Conservation (phyloP, 306 rosid genomes). For the Lathyrus tuberosus region DNA sequence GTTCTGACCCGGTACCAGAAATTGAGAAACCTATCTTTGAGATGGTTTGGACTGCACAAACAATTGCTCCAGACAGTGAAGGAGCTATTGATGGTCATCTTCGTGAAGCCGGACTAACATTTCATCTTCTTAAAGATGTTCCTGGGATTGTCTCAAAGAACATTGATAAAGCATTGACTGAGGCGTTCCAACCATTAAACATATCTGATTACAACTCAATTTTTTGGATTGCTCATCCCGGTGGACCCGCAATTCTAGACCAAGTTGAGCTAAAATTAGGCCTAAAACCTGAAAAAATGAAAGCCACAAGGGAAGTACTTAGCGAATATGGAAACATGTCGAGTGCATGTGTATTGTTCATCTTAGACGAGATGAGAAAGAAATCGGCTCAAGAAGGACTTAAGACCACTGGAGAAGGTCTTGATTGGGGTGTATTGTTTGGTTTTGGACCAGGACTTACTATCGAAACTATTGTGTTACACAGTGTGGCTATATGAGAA, state of each 20-base stretch:
- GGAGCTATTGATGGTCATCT: conserved; percentile 49
- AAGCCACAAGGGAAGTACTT: conserved; percentile 50
- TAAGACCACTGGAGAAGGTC: conserved; percentile 44
- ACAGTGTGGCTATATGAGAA: conserved; percentile 42
- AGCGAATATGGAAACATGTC: conserved; percentile 80
- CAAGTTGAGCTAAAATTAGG: conserved; percentile 39
- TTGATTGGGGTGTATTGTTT: conserved; percentile 76
- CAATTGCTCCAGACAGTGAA: conserved; percentile 68
- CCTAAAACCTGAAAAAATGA: conserved; percentile 42
- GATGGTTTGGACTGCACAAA: conserved; percentile 63
- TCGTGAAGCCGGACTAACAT: conserved; percentile 43
- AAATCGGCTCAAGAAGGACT: conserved; percentile 49
- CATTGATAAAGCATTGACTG: conserved; percentile 31
- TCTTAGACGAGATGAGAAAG: conserved; percentile 68
- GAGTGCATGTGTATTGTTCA: conserved; percentile 75
- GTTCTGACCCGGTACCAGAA: conserved; percentile 58
- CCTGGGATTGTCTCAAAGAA: conserved; percentile 45
- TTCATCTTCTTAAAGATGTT: conserved; percentile 44
- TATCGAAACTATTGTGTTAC: conserved; percentile 63
- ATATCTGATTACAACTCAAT: conserved; percentile 46
- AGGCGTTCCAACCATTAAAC: conserved; percentile 38
- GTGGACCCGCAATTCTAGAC: conserved; percentile 44
- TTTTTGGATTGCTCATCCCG: conserved; percentile 46
- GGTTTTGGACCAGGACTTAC: conserved; percentile 73
- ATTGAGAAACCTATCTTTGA: conserved; percentile 69